Base-by-base conservation (phyloP, 2,329 filamentous ascomycete species). In the Scedosporium apiospermum region DNA sequence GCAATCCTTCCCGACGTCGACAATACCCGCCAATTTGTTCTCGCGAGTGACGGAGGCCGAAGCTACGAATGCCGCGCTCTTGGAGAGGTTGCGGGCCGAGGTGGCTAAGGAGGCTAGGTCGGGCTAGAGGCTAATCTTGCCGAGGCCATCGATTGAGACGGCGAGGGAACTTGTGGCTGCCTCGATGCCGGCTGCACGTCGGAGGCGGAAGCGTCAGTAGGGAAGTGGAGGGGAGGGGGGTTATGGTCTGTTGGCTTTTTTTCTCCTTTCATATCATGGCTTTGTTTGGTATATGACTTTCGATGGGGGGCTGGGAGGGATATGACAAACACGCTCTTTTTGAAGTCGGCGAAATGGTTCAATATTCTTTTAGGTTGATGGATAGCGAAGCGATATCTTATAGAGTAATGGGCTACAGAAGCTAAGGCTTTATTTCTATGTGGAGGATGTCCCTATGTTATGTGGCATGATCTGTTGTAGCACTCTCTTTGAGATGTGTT, bases 1-100 rank as follows among this genome's bases (percentile, higher is more conserved):
- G 34, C 46, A 55, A 49, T 61, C 60, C 12, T 58, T 58, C 55
- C 55, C 55, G 26, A 51, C 60, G 34, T 57, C 46, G 9, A 57
- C 46, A 4, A 61, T 61, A 3, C 60, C 60, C 16, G 60, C 60
- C 18, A 61, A 61, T 18, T 49, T 61, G 49, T 61, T 61, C 60
- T 61, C 60, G 46, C 27, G 60, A n/a, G 60, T 61, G 14, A 61
- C 60, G 27, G 60, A 61, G 60, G 60, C 60, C 1, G 60, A 61
- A 30, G 60, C 60, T 30, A 61, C 60, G 1, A 61, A 61, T 12
- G 27, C 60, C 6, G 60, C 44, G 34, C 60, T 61, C 10, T 27
- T 61, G 18, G 60, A 61, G 49, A 61, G 49, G 49, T 23, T 61
- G 46, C 27, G 60, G 30, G 60, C 60, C 9, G 60, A 61, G 49